Evolutionary conservation across 768 basidiomycete species (phyloP).

Genomic region (Rhizopogon sp.): DNA sequence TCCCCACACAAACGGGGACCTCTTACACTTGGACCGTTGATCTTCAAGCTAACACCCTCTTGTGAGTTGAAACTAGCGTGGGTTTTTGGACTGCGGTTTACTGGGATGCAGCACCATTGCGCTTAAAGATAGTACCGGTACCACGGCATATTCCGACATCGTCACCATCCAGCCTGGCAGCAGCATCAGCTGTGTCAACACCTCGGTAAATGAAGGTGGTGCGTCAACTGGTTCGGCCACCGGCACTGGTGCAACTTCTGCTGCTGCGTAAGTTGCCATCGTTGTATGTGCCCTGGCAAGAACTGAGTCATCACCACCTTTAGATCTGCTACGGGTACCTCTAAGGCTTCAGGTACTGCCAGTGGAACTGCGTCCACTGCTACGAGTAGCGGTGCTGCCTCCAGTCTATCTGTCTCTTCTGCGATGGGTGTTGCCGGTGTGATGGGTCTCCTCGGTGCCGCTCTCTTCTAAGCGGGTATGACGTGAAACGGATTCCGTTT

Average conservation of each 20-base stretch:
- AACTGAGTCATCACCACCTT: neutral
- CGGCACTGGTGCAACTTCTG: neutral
- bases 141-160: conserved; percentile 45
- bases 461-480: conserved; percentile 34
- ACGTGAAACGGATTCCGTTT: conserved; percentile 12
- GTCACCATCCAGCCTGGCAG: conserved; percentile 37
- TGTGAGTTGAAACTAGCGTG: conserved; percentile 35
- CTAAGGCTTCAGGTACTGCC: conserved; percentile 16
- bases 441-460: conserved; percentile 47
- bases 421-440: conserved; percentile 42
- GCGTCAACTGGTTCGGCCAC: neutral
- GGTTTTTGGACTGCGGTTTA: neutral
- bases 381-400: conserved; percentile 26
- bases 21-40: conserved; percentile 53
- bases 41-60: conserved; percentile 33
- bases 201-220: conserved; percentile 10
- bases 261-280: neutral
- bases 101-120: conserved; percentile 38
- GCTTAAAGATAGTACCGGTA: conserved; percentile 57
- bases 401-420: conserved; percentile 22
- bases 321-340: conserved; percentile 11
- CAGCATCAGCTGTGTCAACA: conserved; percentile 27
- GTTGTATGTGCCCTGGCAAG: neutral
- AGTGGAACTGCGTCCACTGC: conserved; percentile 9
- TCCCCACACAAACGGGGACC: conserved; percentile 39